A percentile compares a stretch with the other conserved stretches of the same genome.
phyloP scores from a whole-genome alignment of 2,329 filamentous ascomycete genomes.

The Colletotrichum melonis region DNA sequence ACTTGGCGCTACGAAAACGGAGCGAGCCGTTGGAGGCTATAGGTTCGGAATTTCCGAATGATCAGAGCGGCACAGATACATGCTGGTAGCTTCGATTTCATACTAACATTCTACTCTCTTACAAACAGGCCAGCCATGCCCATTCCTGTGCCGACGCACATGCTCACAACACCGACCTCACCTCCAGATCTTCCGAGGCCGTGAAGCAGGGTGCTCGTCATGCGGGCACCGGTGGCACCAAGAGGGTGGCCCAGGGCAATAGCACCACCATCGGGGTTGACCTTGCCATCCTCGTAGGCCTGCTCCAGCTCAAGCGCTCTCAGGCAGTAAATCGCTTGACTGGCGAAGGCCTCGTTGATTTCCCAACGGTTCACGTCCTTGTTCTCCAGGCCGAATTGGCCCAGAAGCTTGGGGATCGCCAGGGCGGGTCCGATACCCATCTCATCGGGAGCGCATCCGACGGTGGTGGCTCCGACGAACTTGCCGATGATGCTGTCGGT shows the following conservation, averaged over 20 bases:
- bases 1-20: too few species aligned
- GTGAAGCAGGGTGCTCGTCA: constrained; percentile 77
- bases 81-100: background rate
- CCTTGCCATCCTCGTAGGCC: constrained; percentile 72
- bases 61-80: background rate
- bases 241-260: constrained; percentile 95
- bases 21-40: too few species aligned
- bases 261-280: constrained; percentile 93
- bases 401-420: constrained; percentile 86
- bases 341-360: constrained; percentile 87
- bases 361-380: constrained; percentile 88
- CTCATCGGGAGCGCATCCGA: constrained; percentile 87
- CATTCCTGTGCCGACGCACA: constrained; percentile 91
- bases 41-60: background rate
- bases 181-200: constrained; percentile 77
- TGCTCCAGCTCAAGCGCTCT: constrained; percentile 75
- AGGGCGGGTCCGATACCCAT: constrained; percentile 93
- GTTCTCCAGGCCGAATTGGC: constrained; percentile 72
- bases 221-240: constrained; percentile 86
- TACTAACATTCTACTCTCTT: constrained; percentile 59
- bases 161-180: constrained; percentile 84
- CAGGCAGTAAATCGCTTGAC: constrained; percentile 76
- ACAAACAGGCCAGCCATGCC: constrained; percentile 78
- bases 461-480: constrained; percentile 81
- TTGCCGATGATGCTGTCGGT: constrained; percentile 78